phyloP scores from a whole-genome alignment of 106 monocot species.

The Acorus calamus region DNA sequence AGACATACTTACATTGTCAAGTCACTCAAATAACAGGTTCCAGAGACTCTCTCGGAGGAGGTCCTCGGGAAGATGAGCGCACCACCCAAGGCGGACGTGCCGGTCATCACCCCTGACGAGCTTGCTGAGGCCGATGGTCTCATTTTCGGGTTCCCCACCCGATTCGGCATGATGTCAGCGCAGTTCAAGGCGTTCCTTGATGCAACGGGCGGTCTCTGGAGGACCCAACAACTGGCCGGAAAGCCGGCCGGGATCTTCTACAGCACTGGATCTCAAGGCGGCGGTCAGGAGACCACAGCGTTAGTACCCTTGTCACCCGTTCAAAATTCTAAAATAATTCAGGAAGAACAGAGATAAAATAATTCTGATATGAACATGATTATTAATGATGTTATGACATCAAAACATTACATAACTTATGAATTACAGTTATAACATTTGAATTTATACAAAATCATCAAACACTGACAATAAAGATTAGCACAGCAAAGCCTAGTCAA shows the following conservation, averaged over 20 bases:
- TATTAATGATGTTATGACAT: too few relatives aligned
- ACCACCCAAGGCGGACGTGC: conserved; percentile 45
- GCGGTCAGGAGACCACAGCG: conserved; percentile 71
- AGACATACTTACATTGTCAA: neutral
- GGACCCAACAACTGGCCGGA: conserved; percentile 46
- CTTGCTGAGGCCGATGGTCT: conserved; percentile 62
- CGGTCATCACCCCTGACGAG: conserved; percentile 46
- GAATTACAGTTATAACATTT: too few relatives aligned
- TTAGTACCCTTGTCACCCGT: conserved; percentile 9
- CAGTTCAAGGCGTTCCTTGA: conserved; percentile 69
- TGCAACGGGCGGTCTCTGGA: conserved; percentile 62
- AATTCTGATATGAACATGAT: too few relatives aligned
- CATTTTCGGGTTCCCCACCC: conserved; percentile 63
- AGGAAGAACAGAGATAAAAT: too few relatives aligned
- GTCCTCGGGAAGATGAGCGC: conserved; percentile 57
- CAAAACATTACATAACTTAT: too few relatives aligned
- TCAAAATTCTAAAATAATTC: too few relatives aligned
- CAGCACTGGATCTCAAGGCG: conserved; percentile 66
- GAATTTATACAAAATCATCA: too few relatives aligned
- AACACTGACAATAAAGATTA: too few relatives aligned
- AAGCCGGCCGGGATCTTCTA: conserved; percentile 69
- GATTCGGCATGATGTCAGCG: conserved; percentile 72
- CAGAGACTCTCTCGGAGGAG: conserved; percentile 51
- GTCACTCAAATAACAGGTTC: conserved; percentile 28
- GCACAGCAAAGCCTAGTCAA: too few relatives aligned